A percentile compares a stretch with the other conserved stretches of the same genome.
Conservation (phyloP, 2,329 filamentous ascomycete genomes). For the Xylariaceae sp. region DNA sequence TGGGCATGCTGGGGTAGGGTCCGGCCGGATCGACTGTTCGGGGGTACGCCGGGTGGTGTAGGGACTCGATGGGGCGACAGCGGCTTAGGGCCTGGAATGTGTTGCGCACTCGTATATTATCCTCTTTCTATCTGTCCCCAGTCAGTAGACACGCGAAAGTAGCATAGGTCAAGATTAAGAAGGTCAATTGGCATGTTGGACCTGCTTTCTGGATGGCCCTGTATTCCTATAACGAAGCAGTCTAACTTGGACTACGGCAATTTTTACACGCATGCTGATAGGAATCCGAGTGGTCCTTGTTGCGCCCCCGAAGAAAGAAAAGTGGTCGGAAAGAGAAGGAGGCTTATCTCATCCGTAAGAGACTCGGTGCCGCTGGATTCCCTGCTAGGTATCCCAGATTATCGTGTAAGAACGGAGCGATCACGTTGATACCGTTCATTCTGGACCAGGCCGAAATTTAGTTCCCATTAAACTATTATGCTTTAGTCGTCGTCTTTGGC, state of each 20-base stretch:
- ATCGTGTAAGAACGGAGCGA: too few species aligned
- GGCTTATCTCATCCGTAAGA: slow-evolving; percentile 1
- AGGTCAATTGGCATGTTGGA: slow-evolving; percentile 1
- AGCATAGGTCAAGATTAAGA: slow-evolving; percentile 6
- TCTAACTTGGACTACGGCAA: not conserved
- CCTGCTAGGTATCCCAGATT: not conserved
- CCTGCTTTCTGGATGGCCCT: not conserved
- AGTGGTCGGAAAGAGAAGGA: not conserved
- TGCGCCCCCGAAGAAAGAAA: not conserved
- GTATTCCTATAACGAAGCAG: not conserved
- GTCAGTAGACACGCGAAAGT: slow-evolving; percentile 18
- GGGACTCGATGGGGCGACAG: too few species aligned
- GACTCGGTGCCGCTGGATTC: not conserved
- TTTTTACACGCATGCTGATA: not conserved
- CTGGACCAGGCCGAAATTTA: not conserved
- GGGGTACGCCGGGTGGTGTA: too few species aligned
- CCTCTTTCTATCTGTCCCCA: slow-evolving; percentile 16
- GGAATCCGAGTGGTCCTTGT: not conserved
- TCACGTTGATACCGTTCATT: slow-evolving; percentile 6
- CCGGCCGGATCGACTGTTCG: too few species aligned
- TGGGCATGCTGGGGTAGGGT: too few species aligned
- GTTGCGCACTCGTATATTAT: slow-evolving; percentile 14
- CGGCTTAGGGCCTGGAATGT: not conserved
- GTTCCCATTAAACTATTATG: slow-evolving; percentile 18
- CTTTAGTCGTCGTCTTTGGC: slow-evolving; percentile 10